Conservation (phyloP, 2,329 filamentous ascomycete species). For the Diaporthe citri region DNA sequence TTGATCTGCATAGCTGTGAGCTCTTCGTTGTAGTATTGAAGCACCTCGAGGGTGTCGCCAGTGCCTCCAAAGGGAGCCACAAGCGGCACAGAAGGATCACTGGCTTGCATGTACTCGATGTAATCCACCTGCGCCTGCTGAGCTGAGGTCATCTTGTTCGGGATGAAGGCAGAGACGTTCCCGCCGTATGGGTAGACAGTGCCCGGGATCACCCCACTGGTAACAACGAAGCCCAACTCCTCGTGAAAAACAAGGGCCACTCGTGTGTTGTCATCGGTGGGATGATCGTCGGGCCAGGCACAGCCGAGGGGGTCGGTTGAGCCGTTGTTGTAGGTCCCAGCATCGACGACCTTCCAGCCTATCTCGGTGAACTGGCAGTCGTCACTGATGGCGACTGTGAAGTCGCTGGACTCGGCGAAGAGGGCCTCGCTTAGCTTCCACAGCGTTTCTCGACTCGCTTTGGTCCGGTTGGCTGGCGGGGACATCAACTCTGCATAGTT, state of each 20-base stretch:
- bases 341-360: constrained; percentile 43
- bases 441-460: constrained; percentile 40
- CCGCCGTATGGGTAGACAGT: constrained; percentile 39
- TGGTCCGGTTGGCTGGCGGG: constrained; percentile 42
- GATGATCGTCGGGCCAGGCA: constrained; percentile 41
- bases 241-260: constrained; percentile 42
- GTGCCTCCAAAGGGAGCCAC: constrained; percentile 40
- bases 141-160: constrained; percentile 38
- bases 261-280: constrained; percentile 41
- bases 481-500: constrained; percentile 41
- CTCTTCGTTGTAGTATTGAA: constrained; percentile 42
- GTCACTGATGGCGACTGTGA: constrained; percentile 10
- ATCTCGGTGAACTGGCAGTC: constrained; percentile 43
- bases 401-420: constrained; percentile 30
- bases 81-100: constrained; percentile 37
- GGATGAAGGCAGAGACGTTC: constrained; percentile 34
- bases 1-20: constrained; percentile 44
- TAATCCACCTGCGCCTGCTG: constrained; percentile 42
- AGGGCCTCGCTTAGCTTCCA: constrained; percentile 21
- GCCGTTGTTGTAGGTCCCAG: constrained; percentile 42
- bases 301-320: constrained; percentile 41
- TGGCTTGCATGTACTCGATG: constrained; percentile 38
- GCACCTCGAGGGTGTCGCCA: constrained; percentile 43
- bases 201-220: constrained; percentile 42
- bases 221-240: constrained; percentile 43